Conservation (phyloP, 2,329 filamentous ascomycete species). For the Nigrospora oryzae region DNA sequence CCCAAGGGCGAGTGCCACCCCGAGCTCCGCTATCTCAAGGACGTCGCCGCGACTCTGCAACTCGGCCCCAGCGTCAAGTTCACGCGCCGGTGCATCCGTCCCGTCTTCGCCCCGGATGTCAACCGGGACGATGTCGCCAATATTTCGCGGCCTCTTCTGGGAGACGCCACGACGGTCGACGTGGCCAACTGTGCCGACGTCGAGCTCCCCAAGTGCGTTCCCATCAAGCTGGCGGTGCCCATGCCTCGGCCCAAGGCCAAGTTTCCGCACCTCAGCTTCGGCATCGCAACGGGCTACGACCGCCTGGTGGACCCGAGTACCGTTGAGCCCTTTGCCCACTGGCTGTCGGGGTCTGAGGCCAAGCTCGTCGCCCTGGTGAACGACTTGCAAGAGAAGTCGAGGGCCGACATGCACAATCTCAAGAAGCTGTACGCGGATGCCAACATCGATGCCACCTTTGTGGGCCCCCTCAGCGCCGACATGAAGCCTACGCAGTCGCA, state of each 20-base stretch:
- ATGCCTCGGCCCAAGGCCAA: conserved; percentile 28
- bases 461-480: conserved; percentile 21
- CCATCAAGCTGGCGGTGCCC: conserved; percentile 38
- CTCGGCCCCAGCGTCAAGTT: conserved; percentile 34
- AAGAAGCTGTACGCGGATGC: conserved; percentile 21
- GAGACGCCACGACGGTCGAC: conserved; percentile 19
- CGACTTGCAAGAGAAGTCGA: conserved; percentile 26
- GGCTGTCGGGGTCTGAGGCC: conserved; percentile 42
- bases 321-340: conserved; percentile 53
- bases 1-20: conserved; percentile 11
- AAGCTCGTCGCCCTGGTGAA: conserved; percentile 43
- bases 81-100: conserved; percentile 34
- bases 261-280: conserved; percentile 47
- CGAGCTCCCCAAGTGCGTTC: conserved; percentile 26
- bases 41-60: conserved; percentile 10
- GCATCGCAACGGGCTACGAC: conserved; percentile 51
- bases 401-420: conserved; percentile 20
- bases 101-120: conserved; percentile 20
- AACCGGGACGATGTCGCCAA: conserved; percentile 28
- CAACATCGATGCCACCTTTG: conserved; percentile 24
- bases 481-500: conserved; percentile 44
- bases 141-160: conserved; percentile 27
- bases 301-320: conserved; percentile 82
- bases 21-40: conserved; percentile 16
- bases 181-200: conserved; percentile 17